These are phyloP conservation scores for Xylariales sp. DNA, from an alignment of 2,329 filamentous ascomycete genomes.

Conservation along the genomic window DNA sequence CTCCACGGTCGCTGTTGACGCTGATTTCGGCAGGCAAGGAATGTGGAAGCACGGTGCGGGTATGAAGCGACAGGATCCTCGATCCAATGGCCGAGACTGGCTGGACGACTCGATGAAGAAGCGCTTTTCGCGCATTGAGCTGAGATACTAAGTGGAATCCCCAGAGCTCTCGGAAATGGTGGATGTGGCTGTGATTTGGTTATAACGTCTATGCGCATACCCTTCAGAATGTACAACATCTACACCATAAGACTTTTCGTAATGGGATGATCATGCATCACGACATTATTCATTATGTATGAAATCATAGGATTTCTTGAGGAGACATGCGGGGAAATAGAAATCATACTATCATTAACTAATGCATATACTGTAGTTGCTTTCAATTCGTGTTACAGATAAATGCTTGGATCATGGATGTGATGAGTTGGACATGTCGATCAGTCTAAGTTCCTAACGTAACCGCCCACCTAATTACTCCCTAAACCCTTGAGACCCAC, in stretches of 20 bases:
- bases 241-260: not conserved
- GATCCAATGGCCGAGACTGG: constrained; percentile 2
- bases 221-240: not conserved
- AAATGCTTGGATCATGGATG: not conserved
- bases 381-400: not conserved
- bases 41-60: constrained; percentile 16
- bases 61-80: not conserved
- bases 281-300: not conserved
- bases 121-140: constrained; percentile 1
- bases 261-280: not conserved
- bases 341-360: no score
- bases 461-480: no score
- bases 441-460: no score
- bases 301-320: not conserved
- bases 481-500: no score
- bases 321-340: no score
- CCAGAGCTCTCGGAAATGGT: no score
- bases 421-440: not conserved
- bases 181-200: no score
- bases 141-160: not conserved
- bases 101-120: constrained; percentile 6
- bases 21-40: constrained; percentile 15
- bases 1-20: constrained; percentile 6
- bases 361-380: not conserved
- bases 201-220: no score